Percentiles rank a stretch among this genome's conserved stretches.
Conservation (phyloP, 257 asterid species). For the Eucommia ulmoides region DNA sequence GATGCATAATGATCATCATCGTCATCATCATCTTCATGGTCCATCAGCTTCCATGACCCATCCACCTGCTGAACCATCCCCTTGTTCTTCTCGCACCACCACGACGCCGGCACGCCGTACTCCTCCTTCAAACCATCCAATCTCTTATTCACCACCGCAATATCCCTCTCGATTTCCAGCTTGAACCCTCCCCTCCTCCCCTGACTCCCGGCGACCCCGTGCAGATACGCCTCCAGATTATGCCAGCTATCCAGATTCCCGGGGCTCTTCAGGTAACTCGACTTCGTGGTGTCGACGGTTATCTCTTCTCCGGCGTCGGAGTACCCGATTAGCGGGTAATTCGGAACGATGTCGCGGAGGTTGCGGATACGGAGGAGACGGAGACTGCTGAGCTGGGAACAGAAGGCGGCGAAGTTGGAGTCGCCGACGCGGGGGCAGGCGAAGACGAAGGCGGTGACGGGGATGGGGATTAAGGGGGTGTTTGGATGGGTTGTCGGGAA, state of each 20-base stretch:
- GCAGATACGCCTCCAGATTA: slow-evolving; percentile 40
- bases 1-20: too few species aligned
- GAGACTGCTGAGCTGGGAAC: slow-evolving; percentile 14
- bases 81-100: slow-evolving; percentile 37
- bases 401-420: slow-evolving; percentile 3
- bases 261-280: slow-evolving; percentile 17
- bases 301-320: slow-evolving; percentile 16
- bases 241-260: slow-evolving; percentile 26
- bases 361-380: slow-evolving; percentile 23
- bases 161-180: slow-evolving; percentile 16
- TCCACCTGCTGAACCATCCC: slow-evolving; percentile 30
- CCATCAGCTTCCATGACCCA: slow-evolving; percentile 24
- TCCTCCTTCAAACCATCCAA: slow-evolving; percentile 18
- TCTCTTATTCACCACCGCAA: slow-evolving; percentile 31
- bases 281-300: slow-evolving; percentile 14
- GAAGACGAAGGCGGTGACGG: slow-evolving; percentile 34
- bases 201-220: slow-evolving; percentile 24
- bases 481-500: slow-evolving; percentile 6
- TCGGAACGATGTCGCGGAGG: slow-evolving; percentile 24
- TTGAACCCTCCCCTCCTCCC: slow-evolving; percentile 20
- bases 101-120: slow-evolving; percentile 15
- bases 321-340: slow-evolving; percentile 20
- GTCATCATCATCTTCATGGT: slow-evolving; percentile 20
- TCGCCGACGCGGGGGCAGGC: slow-evolving; percentile 41
- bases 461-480: slow-evolving; percentile 7